A percentile compares a stretch with the other conserved stretches of the same genome.
phyloP scores from a whole-genome alignment of 2,329 filamentous ascomycete genomes.

The Fusarium algeriense region DNA sequence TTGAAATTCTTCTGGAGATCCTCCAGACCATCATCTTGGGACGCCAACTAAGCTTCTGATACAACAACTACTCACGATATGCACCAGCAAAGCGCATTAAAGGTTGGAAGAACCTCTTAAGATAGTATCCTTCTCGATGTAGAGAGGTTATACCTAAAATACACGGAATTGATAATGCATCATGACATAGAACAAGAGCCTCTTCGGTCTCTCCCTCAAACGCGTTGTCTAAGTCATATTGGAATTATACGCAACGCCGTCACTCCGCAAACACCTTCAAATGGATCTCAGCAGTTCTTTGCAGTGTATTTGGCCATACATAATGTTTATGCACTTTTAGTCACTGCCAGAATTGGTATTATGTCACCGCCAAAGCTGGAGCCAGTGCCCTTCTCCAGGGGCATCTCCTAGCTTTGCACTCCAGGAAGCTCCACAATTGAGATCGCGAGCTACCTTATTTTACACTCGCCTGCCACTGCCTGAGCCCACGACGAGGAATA shows the following conservation, averaged over 20 bases:
- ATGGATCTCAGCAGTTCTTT: background rate
- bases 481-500: background rate
- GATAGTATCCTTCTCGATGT: background rate
- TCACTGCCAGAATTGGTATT: background rate
- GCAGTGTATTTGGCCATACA: background rate
- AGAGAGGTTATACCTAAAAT: background rate
- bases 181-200: constrained; percentile 33
- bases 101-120: background rate
- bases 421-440: constrained; percentile 46
- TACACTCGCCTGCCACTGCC: constrained; percentile 1
- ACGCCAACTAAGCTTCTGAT: constrained; percentile 27
- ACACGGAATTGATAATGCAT: background rate
- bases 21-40: constrained; percentile 32
- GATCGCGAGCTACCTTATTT: background rate
- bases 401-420: constrained; percentile 46
- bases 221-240: constrained; percentile 28
- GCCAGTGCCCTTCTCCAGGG: constrained; percentile 34
- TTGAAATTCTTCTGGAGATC: constrained; percentile 15
- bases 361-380: background rate
- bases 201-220: constrained; percentile 1
- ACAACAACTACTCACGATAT: constrained; percentile 15
- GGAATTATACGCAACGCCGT: background rate
- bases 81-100: background rate
- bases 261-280: background rate
- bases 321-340: background rate